A percentile compares a stretch with the other conserved stretches of the same genome.
phyloP scores from a whole-genome alignment of 257 asterid species.

The Solanum phureja region DNA sequence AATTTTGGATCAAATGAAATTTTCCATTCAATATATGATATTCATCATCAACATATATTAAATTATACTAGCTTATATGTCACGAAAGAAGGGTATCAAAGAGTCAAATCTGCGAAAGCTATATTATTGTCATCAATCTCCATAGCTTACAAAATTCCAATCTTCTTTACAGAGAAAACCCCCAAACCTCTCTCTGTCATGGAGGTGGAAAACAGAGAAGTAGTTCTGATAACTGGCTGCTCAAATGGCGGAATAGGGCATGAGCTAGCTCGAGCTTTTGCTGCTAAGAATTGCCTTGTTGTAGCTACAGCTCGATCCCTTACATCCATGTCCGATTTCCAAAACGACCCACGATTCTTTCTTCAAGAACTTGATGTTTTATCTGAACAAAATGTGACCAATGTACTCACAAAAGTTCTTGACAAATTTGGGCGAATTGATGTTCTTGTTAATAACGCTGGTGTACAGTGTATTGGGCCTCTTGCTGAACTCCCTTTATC shows the following conservation, averaged over 20 bases:
- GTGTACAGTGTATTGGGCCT: slow-evolving; percentile 84
- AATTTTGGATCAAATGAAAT: too few species aligned
- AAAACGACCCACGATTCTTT: slow-evolving; percentile 53
- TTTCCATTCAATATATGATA: too few species aligned
- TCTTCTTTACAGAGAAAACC: background rate
- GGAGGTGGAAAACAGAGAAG: slow-evolving; percentile 17
- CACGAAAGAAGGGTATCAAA: too few species aligned
- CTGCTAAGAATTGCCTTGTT: slow-evolving; percentile 59
- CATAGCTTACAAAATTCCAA: background rate
- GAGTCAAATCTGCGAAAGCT: background rate
- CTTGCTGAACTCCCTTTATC: slow-evolving; percentile 78
- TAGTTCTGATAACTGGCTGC: slow-evolving; percentile 79
- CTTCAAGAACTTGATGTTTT: slow-evolving; percentile 69
- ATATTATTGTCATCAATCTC: background rate
- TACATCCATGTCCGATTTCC: slow-evolving; percentile 52
- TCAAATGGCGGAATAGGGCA: slow-evolving; percentile 89
- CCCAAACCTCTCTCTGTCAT: background rate
- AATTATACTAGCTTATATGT: too few species aligned
- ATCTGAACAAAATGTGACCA: slow-evolving; percentile 54
- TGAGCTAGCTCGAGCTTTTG: slow-evolving; percentile 75
- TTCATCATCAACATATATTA: too few species aligned
- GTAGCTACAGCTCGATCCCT: slow-evolving; percentile 83
- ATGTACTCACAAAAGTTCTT: slow-evolving; percentile 46
- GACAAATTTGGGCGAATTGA: slow-evolving; percentile 70
- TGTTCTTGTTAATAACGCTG: slow-evolving; percentile 84